A percentile compares a stretch with the other conserved stretches of the same genome.
These are phyloP conservation scores for Graphium sp. DNA, from an alignment of 2,329 filamentous ascomycete genomes.

Conservation along the genomic window DNA sequence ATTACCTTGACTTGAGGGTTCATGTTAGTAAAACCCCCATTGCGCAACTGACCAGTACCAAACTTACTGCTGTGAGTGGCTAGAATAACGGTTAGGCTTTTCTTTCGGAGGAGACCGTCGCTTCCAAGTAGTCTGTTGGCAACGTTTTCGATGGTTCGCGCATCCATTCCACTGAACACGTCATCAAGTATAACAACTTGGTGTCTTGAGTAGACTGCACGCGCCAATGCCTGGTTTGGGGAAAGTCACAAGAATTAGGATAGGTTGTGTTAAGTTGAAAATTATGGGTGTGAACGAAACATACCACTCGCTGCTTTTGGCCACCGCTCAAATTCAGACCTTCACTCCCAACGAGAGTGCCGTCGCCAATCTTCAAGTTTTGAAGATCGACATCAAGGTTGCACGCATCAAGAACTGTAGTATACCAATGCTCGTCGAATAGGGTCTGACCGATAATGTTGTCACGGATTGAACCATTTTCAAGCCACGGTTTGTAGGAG, in stretches of 20 bases:
- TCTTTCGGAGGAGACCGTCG: constrained; percentile 20
- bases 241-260: background rate
- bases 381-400: background rate
- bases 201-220: background rate
- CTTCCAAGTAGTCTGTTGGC: constrained; percentile 22
- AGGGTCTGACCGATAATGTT: constrained; percentile 9
- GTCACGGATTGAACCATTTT: constrained; percentile 9
- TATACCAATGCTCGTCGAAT: constrained; percentile 9
- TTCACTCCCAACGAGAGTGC: background rate
- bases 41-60: background rate
- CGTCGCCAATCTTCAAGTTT: background rate
- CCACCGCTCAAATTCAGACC: constrained; percentile 1
- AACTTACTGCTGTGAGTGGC: constrained; percentile 19
- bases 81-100: constrained; percentile 21
- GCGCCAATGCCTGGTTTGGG: background rate
- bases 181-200: background rate
- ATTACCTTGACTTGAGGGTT: constrained; percentile 14
- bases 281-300: constrained; percentile 3
- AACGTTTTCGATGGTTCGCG: constrained; percentile 21
- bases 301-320: constrained; percentile 13
- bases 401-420: constrained; percentile 3
- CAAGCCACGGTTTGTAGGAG: constrained; percentile 11
- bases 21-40: background rate
- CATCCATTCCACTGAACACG: constrained; percentile 20
- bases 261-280: constrained; percentile 3